Base-by-base conservation (phyloP, 176 grass and related monocot genomes). In the Zoysia japonica region DNA sequence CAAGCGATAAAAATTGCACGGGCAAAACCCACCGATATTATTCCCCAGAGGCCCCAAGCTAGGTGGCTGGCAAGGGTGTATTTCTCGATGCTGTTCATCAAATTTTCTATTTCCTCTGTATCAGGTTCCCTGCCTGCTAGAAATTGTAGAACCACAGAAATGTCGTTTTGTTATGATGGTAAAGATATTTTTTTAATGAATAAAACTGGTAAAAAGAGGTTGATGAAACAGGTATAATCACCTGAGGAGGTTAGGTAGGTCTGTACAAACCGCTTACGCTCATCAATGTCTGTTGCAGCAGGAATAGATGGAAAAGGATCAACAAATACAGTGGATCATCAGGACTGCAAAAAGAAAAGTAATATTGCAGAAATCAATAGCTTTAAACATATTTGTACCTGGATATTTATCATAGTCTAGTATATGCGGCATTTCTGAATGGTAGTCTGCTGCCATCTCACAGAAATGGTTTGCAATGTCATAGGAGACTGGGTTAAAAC, bases 381-480 rank as follows among this genome's bases (percentile, higher is more conserved):
- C 43, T 71, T 57, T 9, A 50, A 64, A 78, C 46, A 78, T 66
- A 49, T 70, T 41, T 12, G 77, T 54, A 98, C 95, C 92, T 61
- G 95, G 92, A 78, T 98, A 98, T 82, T 91, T 90, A 35, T 35
- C 80, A 70, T 92, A 98, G 78, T 98, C 89, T 81, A 98, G 87
- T 78, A 94, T 59, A 15, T 94, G 95, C 9, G 95, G 95, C 36
- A 72, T 88, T 80, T 90, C 88, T 51, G 90, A 91, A 76, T 94
- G 95, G 80, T 98, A 98, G 71, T 98, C 82, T 35, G 95, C 95
- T 10, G 88, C 90, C 95, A 98, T 98, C 85, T 98, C 95, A 6
- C 92, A 98, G 74, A 98, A 98, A 86, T 98, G 95, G 84, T 98
- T 98, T 56, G 95, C 92, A 2, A 98, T 83, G 45, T 98, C 95